phyloP scores from a whole-genome alignment of 2,329 filamentous ascomycete genomes.

The Exserohilum rostratum region DNA sequence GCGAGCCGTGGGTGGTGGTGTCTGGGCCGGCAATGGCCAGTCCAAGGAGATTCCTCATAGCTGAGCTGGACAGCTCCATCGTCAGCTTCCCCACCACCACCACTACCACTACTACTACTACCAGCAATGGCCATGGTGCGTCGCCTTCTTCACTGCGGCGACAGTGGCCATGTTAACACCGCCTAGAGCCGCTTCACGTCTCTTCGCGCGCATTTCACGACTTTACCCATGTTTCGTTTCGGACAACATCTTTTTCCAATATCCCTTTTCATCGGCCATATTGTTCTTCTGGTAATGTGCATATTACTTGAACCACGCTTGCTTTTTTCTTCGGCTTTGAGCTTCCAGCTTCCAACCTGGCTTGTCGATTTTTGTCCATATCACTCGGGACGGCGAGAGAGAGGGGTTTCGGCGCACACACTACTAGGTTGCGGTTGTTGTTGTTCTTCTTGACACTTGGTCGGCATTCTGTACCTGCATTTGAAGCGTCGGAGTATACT shows the following conservation, averaged over 20 bases:
- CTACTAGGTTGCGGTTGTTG: no score
- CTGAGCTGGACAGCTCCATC: constrained; percentile 11
- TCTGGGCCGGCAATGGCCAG: constrained; percentile 51
- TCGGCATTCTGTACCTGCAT: constrained; percentile 14
- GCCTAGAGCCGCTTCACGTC: constrained; percentile 4
- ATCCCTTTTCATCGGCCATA: constrained; percentile 24
- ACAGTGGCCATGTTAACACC: neutral
- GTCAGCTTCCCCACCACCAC: no score
- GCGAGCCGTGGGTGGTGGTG: constrained; percentile 55
- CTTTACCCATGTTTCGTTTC: constrained; percentile 20
- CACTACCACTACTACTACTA: no score
- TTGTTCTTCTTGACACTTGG: neutral
- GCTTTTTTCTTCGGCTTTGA: constrained; percentile 6
- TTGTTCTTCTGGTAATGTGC: constrained; percentile 20
- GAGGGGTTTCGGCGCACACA: constrained; percentile 9
- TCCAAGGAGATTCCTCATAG: constrained; percentile 43
- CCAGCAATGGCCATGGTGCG: neutral
- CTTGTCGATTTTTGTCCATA: neutral
- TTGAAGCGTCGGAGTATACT: constrained; percentile 17
- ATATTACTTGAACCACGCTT: constrained; percentile 14
- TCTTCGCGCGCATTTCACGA: constrained; percentile 14
- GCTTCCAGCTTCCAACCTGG: no score
- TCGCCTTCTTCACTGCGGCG: neutral
- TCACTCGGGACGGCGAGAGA: constrained; percentile 8
- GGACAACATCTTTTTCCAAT: constrained; percentile 22